A percentile compares a stretch with the other conserved stretches of the same genome.
phyloP scores from a whole-genome alignment of 139 green algal genomes.

The Chlorella sp. region DNA sequence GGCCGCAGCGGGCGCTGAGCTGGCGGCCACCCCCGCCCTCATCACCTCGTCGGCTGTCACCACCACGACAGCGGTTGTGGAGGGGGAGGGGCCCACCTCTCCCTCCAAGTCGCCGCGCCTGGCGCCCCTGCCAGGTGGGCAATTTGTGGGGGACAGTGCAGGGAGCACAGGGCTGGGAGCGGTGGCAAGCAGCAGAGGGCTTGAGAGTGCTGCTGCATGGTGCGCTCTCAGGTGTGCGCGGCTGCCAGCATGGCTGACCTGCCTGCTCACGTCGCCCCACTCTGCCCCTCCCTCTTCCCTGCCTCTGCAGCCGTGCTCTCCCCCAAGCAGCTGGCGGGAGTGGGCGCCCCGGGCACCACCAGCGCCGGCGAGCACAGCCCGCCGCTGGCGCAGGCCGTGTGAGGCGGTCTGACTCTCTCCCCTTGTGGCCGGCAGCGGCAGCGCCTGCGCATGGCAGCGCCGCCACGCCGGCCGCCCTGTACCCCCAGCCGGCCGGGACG shows the following conservation, averaged over 20 bases:
- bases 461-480: too few species aligned
- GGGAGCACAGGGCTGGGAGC: too few species aligned
- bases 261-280: too few species aligned
- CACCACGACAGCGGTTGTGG: not conserved
- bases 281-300: too few species aligned
- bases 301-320: conserved; percentile 6
- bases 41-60: not conserved
- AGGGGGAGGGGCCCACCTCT: not conserved
- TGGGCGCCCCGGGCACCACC: not conserved
- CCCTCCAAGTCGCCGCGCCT: conserved; percentile 12
- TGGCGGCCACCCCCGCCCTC: not conserved
- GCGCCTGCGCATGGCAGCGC: too few species aligned
- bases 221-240: too few species aligned
- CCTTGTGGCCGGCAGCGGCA: not conserved
- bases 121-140: conserved; percentile 6
- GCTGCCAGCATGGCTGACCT: too few species aligned
- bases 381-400: conserved; percentile 11
- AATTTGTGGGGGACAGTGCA: too few species aligned
- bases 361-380: conserved; percentile 8
- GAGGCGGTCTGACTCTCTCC: not conserved
- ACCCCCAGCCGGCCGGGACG: too few species aligned
- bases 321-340: conserved; percentile 11
- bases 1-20: not conserved
- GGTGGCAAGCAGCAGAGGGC: too few species aligned
- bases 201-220: too few species aligned